A percentile compares a stretch with the other conserved stretches of the same genome.
These are phyloP conservation scores for Aspergillus fumigatiaffinis DNA, from an alignment of 2,329 filamentous ascomycete species.

Conservation along the genomic window DNA sequence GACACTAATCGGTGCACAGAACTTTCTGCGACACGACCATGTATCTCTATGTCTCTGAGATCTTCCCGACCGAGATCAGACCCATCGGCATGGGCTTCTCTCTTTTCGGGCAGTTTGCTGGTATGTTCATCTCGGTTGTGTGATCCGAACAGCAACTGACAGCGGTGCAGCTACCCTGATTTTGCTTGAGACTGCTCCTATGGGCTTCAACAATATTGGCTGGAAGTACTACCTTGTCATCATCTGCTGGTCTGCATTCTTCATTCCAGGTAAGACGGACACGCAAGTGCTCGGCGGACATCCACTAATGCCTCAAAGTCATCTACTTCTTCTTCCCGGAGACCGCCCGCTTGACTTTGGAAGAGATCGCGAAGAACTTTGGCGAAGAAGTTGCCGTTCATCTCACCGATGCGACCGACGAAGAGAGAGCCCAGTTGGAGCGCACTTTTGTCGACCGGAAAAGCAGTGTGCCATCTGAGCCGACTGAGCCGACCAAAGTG, in stretches of 20 bases:
- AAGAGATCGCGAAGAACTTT: slow-evolving; percentile 46
- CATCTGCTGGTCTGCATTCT: slow-evolving; percentile 42
- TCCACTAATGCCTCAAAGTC: slow-evolving; percentile 21
- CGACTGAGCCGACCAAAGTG: background rate
- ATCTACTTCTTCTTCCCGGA: slow-evolving; percentile 46
- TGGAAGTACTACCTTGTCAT: slow-evolving; percentile 52
- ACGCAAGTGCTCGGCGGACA: background rate
- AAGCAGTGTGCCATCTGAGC: background rate
- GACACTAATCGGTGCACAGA: slow-evolving; percentile 20
- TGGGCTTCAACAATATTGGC: slow-evolving; percentile 42
- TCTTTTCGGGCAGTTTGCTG: slow-evolving; percentile 48
- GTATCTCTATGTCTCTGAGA: slow-evolving; percentile 46
- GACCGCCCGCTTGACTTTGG: slow-evolving; percentile 42
- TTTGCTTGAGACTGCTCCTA: slow-evolving; percentile 45
- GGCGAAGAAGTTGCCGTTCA: slow-evolving; percentile 50
- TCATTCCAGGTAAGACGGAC: slow-evolving; percentile 33
- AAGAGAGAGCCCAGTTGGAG: slow-evolving; percentile 26
- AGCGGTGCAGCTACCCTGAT: slow-evolving; percentile 41
- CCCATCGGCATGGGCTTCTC: slow-evolving; percentile 52
- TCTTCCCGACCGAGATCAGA: slow-evolving; percentile 49
- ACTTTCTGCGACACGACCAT: slow-evolving; percentile 47
- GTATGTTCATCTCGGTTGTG: slow-evolving; percentile 12
- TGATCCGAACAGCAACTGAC: background rate
- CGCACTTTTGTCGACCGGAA: slow-evolving; percentile 2
- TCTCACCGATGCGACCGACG: slow-evolving; percentile 42